Conservation (phyloP, 1,139 yeast species). For the Protomyces arabidopsidicola region DNA sequence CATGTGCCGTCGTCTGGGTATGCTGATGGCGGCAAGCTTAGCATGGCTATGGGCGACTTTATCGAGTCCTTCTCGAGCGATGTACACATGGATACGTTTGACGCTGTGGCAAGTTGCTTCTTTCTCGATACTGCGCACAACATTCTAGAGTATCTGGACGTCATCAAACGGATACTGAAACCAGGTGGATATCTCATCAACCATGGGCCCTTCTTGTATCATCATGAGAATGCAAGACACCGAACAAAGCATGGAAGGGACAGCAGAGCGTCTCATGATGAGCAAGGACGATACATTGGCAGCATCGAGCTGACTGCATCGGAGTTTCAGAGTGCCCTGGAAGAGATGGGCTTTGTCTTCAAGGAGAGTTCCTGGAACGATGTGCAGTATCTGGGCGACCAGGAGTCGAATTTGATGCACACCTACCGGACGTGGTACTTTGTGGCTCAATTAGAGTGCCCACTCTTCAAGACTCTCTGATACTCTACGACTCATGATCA, state of each 20-base stretch:
- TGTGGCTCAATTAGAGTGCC: constrained; percentile 41
- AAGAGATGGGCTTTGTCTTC: constrained; percentile 50
- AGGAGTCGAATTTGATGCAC: constrained; percentile 37
- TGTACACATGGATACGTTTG: constrained; percentile 37
- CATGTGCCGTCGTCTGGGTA: constrained; percentile 35
- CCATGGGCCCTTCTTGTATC: constrained; percentile 84
- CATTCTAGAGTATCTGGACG: constrained; percentile 60
- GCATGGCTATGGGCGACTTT: constrained; percentile 78
- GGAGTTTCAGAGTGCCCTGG: constrained; percentile 48
- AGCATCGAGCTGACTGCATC: constrained; percentile 65
- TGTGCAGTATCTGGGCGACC: too few relatives aligned
- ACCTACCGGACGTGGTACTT: constrained; percentile 66
- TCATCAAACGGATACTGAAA: constrained; percentile 53
- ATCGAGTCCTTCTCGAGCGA: constrained; percentile 60
- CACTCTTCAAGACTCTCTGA: not conserved
- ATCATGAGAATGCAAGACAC: constrained; percentile 56
- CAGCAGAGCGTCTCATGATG: constrained; percentile 32
- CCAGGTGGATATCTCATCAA: constrained; percentile 70
- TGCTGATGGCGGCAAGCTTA: constrained; percentile 43
- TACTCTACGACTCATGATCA: not conserved
- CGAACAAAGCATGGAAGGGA: not conserved
- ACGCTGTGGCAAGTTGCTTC: constrained; percentile 64
- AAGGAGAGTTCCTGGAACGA: too few relatives aligned
- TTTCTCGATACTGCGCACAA: constrained; percentile 78
- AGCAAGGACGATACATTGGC: constrained; percentile 41